These are phyloP conservation scores for Pontederia crassipes DNA, from an alignment of 176 grass and related monocot genomes.

Conservation along the genomic window DNA sequence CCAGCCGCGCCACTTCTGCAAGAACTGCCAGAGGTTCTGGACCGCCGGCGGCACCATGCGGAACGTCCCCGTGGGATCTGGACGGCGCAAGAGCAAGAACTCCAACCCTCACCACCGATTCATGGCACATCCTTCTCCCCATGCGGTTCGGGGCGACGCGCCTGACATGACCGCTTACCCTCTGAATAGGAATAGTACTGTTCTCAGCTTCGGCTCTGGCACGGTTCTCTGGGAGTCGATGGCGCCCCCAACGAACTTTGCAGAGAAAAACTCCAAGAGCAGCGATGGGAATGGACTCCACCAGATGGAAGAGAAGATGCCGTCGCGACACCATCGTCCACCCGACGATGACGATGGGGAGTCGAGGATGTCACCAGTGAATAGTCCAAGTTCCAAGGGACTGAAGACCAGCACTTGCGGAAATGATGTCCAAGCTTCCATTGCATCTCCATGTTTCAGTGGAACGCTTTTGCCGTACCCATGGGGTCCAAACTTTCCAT, in stretches of 20 bases:
- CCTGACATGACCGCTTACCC: conserved; percentile 18
- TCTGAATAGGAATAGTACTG: conserved; percentile 33
- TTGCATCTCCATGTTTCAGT: conserved; percentile 32
- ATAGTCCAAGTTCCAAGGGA: too few species aligned
- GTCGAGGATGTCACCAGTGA: not conserved
- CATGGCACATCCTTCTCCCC: conserved; percentile 34
- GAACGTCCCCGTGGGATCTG: conserved; percentile 89
- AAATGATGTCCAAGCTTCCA: conserved; percentile 8
- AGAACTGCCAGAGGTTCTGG: conserved; percentile 99
- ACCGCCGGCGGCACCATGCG: conserved; percentile 89
- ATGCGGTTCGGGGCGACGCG: conserved; percentile 17
- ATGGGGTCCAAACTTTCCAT: conserved; percentile 37
- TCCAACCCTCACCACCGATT: conserved; percentile 18
- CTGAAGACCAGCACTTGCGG: conserved; percentile 4
- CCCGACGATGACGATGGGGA: not conserved
- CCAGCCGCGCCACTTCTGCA: conserved; percentile 96
- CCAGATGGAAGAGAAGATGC: too few species aligned
- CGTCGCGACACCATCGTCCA: not conserved
- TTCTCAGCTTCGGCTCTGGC: conserved; percentile 61
- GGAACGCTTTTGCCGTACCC: conserved; percentile 45
- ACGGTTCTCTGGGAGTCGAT: conserved; percentile 27
- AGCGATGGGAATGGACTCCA: too few species aligned
- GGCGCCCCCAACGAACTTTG: conserved; percentile 24
- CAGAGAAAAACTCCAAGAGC: not conserved
- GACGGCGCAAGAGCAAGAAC: conserved; percentile 86